A percentile compares a stretch with the other conserved stretches of the same genome.
Evolutionary conservation across 2,329 filamentous ascomycete species (phyloP).

Genomic region (Clonostachys sp.): DNA sequence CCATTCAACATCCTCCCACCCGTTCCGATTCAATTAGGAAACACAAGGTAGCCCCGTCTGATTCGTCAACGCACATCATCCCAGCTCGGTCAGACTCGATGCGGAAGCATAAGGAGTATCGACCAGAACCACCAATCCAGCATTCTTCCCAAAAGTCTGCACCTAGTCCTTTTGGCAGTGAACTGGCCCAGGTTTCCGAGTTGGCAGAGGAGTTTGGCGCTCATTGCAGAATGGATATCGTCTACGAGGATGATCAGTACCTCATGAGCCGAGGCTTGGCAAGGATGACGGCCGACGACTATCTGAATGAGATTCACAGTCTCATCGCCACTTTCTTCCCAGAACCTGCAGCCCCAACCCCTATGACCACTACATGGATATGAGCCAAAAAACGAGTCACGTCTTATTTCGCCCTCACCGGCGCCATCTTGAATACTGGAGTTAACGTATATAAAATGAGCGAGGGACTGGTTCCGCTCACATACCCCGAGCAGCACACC

Average conservation of each 20-base stretch:
- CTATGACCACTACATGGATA: slow-evolving; percentile 2
- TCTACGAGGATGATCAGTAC: slow-evolving; percentile 63
- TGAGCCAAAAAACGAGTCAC: not conserved
- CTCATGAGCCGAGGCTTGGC: slow-evolving; percentile 66
- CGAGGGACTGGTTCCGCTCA: too few species aligned
- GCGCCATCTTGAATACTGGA: too few species aligned
- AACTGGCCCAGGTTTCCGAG: slow-evolving; percentile 89
- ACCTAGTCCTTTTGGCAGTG: slow-evolving; percentile 78
- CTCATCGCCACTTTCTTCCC: slow-evolving; percentile 60
- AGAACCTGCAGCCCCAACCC: not conserved
- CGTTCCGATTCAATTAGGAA: not conserved
- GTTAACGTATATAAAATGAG: too few species aligned
- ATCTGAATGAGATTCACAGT: slow-evolving; percentile 73
- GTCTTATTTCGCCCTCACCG: too few species aligned
- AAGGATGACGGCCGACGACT: slow-evolving; percentile 76
- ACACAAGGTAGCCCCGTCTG: too few species aligned
- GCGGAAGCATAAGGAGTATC: too few species aligned
- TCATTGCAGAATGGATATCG: slow-evolving; percentile 50
- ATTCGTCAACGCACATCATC: too few species aligned
- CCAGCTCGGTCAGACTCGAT: too few species aligned
- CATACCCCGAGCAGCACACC: too few species aligned
- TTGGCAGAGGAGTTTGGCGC: slow-evolving; percentile 83
- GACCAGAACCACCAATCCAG: slow-evolving; percentile 10
- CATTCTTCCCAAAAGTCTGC: slow-evolving; percentile 22
- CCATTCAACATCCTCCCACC: not conserved